phyloP scores from a whole-genome alignment of 2,329 filamentous ascomycete species.

The Drechslerella coelobrocha region DNA sequence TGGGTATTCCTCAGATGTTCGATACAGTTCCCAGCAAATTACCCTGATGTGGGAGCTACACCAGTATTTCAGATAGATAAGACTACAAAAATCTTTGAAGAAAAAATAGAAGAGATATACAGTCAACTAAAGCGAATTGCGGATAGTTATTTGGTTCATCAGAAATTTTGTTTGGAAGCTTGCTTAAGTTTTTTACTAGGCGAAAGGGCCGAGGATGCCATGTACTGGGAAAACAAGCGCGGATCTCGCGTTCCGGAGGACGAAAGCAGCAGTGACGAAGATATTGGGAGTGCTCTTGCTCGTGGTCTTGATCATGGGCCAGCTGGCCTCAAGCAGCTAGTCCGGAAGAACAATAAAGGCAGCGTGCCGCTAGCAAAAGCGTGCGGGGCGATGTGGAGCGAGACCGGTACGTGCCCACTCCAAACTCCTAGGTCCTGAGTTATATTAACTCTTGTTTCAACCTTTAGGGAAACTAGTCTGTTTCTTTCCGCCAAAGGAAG shows the following conservation, averaged over 20 bases:
- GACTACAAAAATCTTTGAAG: slow-evolving; percentile 65
- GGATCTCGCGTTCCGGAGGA: slow-evolving; percentile 63
- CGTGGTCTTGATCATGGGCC: slow-evolving; percentile 34
- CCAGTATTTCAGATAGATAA: slow-evolving; percentile 66
- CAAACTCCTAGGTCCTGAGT: not conserved
- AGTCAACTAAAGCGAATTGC: slow-evolving; percentile 65
- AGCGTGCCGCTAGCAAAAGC: slow-evolving; percentile 70
- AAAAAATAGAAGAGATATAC: slow-evolving; percentile 62
- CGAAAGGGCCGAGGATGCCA: slow-evolving; percentile 66
- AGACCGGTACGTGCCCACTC: slow-evolving; percentile 31
- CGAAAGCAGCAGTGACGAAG: slow-evolving; percentile 84
- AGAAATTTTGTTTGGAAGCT: slow-evolving; percentile 67
- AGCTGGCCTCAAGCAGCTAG: slow-evolving; percentile 39
- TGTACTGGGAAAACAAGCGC: slow-evolving; percentile 58
- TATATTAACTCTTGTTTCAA: not conserved
- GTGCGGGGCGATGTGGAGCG: slow-evolving; percentile 57
- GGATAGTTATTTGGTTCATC: slow-evolving; percentile 63
- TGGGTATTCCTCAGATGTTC: slow-evolving; percentile 66
- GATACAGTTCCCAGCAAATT: slow-evolving; percentile 66
- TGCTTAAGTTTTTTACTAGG: slow-evolving; percentile 68
- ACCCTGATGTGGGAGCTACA: slow-evolving; percentile 62
- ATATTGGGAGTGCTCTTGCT: slow-evolving; percentile 63
- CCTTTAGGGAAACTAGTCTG: slow-evolving; percentile 67
- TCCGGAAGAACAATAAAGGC: slow-evolving; percentile 60
- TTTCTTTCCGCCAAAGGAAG: slow-evolving; percentile 73